A percentile compares a stretch with the other conserved stretches of the same genome.
Evolutionary conservation across 768 basidiomycete genomes (phyloP).

Genomic region (Boletus barrowsii): DNA sequence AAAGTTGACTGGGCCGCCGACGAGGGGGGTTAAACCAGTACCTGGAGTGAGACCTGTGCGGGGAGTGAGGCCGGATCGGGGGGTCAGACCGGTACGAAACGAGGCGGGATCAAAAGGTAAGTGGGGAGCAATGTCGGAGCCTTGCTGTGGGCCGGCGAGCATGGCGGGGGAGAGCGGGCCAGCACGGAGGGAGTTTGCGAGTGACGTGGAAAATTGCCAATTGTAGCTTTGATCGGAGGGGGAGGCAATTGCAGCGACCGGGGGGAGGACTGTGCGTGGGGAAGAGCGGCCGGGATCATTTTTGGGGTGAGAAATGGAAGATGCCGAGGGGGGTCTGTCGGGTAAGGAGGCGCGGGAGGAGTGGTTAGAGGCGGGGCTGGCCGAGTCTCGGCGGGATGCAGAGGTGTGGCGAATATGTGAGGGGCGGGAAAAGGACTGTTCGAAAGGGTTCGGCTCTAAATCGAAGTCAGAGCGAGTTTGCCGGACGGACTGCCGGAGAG

Average conservation of each 20-base stretch:
- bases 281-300: slow-evolving; percentile 32
- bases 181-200: slow-evolving; percentile 78
- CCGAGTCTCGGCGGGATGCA: slow-evolving; percentile 32
- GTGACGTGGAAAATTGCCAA: slow-evolving; percentile 62
- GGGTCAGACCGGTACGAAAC: slow-evolving; percentile 87
- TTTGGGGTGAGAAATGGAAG: slow-evolving; percentile 31
- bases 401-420: slow-evolving; percentile 49
- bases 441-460: slow-evolving; percentile 90
- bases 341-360: slow-evolving; percentile 35
- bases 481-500: slow-evolving; percentile 26
- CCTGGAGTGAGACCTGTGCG: slow-evolving; percentile 77
- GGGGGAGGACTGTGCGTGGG: slow-evolving; percentile 77
- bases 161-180: slow-evolving; percentile 96
- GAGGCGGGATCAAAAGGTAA: slow-evolving; percentile 63
- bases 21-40: slow-evolving; percentile 77
- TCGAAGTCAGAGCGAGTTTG: slow-evolving; percentile 65
- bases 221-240: slow-evolving; percentile 46
- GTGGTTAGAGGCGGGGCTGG: slow-evolving; percentile 33
- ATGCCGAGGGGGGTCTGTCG: slow-evolving; percentile 34
- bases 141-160: slow-evolving; percentile 80
- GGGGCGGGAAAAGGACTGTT: slow-evolving; percentile 81
- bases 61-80: slow-evolving; percentile 80
- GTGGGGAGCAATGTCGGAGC: slow-evolving; percentile 36
- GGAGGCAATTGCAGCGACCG: slow-evolving; percentile 72
- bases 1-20: slow-evolving; percentile 70